Base-by-base conservation (phyloP, 257 asterid species). In the Capsicum pubescens region DNA sequence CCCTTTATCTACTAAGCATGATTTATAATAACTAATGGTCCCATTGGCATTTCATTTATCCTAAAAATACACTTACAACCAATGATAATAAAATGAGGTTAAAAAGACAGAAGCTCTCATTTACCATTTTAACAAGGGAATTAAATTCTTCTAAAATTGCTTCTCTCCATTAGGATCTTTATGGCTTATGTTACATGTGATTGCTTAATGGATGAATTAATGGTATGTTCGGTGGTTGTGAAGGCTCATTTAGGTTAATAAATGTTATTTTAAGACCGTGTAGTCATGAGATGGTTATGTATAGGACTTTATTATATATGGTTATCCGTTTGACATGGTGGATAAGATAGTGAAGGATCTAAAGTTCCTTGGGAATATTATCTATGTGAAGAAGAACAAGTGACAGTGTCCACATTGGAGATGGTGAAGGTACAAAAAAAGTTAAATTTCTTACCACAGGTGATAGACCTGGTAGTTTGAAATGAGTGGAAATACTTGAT, bases 41-140 rank as follows among this genome's bases (percentile, higher is more conserved):
- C 84, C 64, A 82, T 82, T n/a, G 5, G 14, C 9, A n/a, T 48
- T 46, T 17, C 61, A 0, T 63, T 82, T 7, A 82, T 68, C 14
- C 79, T 46, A 1, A 66, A 82, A 52, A 68, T 54, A 57, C 67
- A 82, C 59, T 82, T 68, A 32, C 36, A 50, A 50, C 69, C 80
- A 66, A 68, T 52, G 36, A 52, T 26, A 26, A 0, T 26, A 3
- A 17, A 9, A 5, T 12, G 26, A 50, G 13, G 16, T 5, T 19
- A 12, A 26, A 26, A 42, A 5, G 83, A 70, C 2, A 72, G 35
- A 13, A 72, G 19, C 2, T 12, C 82, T 57, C 35, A 83, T 10
- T 42, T 74, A 8, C 11, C 3, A 13, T 72, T 3, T 6, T 11
- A 58, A 71, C 13, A 35, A 74, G 32, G 3, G 79, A 44, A 77